Base-by-base conservation (phyloP, 1,284 basidiomycete genomes). In the Cutaneotrichosporon arboriforme region DNA sequence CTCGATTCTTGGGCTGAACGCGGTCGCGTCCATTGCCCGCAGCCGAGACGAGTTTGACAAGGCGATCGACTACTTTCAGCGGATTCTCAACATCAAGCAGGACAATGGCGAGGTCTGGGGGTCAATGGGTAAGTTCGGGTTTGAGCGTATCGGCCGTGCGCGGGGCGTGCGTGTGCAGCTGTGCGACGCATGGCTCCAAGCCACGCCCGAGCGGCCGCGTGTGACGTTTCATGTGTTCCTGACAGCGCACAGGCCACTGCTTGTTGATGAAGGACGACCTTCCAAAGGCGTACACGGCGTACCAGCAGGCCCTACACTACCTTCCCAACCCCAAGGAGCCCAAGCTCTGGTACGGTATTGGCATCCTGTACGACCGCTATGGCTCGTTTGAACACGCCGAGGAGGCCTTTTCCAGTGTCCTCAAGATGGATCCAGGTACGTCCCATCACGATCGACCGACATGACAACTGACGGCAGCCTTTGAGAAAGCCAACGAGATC, bases 261-360 rank as follows among this genome's bases (percentile, higher is more conserved):
- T 94, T 94, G 75, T 83, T 99, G 52, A 98, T 97, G 93, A 93
- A 97, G 73, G 94, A 98, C 70, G 93, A 98, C 76, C 83, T 99
- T 52, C 93, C 96, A 76, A 96, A 94, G 77, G 96, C 96, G 0
- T 98, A 98, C 76, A 87, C 90, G 1, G 93, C 96, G 7, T 99
- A 99, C 76, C 96, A 99, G 76, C 93, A 98, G 75, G 94, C 94
- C 0, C 81, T 99, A 17, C 97, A 96, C 72, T 83, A 94, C 61
- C 83, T 97, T 37, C 90, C 90, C 3, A 94, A 96, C 66, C 94
- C 94, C 31, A 97, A 97, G 80, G 96, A 98, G 74, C 94, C 94
- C 12, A 97, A 98, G 74, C 81, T 98, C 4, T 98, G 96, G 96
- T 98, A 97, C 73, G 94, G 96, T 43, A 98, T 98, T 68, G 96